phyloP scores from a whole-genome alignment of 1,284 basidiomycete genomes.

The Neotropicomus parvogracilis region DNA sequence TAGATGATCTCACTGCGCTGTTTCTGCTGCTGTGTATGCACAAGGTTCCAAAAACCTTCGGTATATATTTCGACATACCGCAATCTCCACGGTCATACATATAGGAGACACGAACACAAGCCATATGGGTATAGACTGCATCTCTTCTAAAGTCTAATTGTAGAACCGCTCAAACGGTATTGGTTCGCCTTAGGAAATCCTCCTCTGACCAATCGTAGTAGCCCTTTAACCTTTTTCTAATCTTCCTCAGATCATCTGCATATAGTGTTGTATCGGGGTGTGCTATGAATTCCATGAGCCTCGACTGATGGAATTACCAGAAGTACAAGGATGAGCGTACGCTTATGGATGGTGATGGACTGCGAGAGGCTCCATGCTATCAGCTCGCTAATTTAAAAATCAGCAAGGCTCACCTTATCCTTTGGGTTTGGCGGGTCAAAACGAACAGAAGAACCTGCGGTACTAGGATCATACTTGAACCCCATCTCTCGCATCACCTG shows the following conservation, averaged over 20 bases:
- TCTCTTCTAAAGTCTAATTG: no score
- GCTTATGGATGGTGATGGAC: conserved; percentile 75
- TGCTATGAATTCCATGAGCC: conserved; percentile 39
- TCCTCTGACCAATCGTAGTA: conserved; percentile 70
- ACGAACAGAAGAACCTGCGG: conserved; percentile 76
- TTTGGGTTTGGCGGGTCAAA: conserved; percentile 66
- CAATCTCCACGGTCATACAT: not conserved
- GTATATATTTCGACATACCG: not conserved
- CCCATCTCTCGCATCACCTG: conserved; percentile 77
- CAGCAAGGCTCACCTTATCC: conserved; percentile 45
- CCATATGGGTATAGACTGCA: not conserved
- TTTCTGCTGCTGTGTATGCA: not conserved
- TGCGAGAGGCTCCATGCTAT: conserved; percentile 26
- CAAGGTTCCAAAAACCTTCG: not conserved
- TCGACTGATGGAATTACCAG: not conserved
- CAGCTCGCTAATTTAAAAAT: conserved; percentile 1
- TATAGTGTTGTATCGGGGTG: conserved; percentile 68
- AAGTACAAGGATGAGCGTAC: conserved; percentile 40
- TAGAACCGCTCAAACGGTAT: conserved; percentile 5
- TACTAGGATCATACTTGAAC: conserved; percentile 65
- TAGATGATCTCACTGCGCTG: not conserved
- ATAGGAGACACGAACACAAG: not conserved
- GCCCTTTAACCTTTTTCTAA: conserved; percentile 55
- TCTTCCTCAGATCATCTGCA: conserved; percentile 48
- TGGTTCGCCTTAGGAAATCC: conserved; percentile 41